phyloP scores from a whole-genome alignment of 208 protist genomes.

The Wallacemonas sp. region DNA sequence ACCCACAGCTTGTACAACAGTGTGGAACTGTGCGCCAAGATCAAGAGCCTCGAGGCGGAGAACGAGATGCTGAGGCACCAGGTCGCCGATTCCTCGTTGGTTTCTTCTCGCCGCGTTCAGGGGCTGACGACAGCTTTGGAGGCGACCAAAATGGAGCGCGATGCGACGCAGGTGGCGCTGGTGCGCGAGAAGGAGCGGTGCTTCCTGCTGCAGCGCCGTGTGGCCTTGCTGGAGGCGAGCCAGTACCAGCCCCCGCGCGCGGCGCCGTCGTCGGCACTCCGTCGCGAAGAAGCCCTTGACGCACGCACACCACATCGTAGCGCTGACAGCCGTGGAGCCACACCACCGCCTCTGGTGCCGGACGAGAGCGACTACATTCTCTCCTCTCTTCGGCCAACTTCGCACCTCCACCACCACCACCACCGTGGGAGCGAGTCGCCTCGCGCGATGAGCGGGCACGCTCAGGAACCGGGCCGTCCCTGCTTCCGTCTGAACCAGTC shows the following conservation, averaged over 20 bases:
- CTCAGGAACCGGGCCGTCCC: neutral
- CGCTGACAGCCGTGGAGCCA: too few species aligned
- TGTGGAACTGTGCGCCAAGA: neutral
- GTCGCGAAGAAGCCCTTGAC: too few species aligned
- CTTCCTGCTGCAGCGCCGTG: conserved; percentile 28
- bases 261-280: too few species aligned
- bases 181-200: conserved; percentile 37
- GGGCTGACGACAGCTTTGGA: neutral
- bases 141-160: conserved; percentile 24
- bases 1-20: neutral
- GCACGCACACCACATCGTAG: too few species aligned
- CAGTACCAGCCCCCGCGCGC: neutral
- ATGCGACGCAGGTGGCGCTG: conserved; percentile 33
- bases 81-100: neutral
- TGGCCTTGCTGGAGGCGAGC: conserved; percentile 3
- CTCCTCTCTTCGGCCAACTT: neutral
- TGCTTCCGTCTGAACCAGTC: neutral
- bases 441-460: neutral
- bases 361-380: conserved; percentile 1
- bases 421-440: neutral
- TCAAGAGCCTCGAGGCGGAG: conserved; percentile 17
- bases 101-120: neutral
- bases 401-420: too few species aligned
- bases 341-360: neutral
- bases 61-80: conserved; percentile 12